phyloP scores from a whole-genome alignment of 2,329 filamentous ascomycete genomes.

The Claviceps quebecensis region DNA sequence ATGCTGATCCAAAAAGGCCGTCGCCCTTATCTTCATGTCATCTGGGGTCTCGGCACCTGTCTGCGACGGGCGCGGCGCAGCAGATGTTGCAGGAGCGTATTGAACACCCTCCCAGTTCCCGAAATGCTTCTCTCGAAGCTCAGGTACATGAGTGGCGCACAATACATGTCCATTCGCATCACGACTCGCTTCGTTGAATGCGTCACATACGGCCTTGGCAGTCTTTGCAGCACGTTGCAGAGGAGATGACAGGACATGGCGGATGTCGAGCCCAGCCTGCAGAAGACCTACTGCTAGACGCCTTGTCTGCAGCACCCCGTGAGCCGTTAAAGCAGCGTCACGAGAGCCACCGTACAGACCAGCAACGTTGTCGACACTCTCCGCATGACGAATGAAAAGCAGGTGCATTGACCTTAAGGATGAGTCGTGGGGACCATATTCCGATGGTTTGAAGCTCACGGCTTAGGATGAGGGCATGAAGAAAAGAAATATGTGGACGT shows the following conservation, averaged over 20 bases:
- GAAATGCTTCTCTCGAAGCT: constrained; percentile 62
- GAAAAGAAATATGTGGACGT: not conserved
- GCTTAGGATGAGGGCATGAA: not conserved
- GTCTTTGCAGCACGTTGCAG: constrained; percentile 61
- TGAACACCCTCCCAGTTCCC: constrained; percentile 54
- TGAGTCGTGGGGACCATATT: not conserved
- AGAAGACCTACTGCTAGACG: constrained; percentile 53
- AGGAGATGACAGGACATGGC: constrained; percentile 65
- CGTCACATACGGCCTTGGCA: constrained; percentile 48
- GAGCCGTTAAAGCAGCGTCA: constrained; percentile 68
- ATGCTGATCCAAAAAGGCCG: constrained; percentile 51
- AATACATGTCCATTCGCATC: constrained; percentile 3
- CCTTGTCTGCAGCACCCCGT: constrained; percentile 67
- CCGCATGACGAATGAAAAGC: constrained; percentile 73
- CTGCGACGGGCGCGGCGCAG: constrained; percentile 20
- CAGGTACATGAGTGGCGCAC: constrained; percentile 14
- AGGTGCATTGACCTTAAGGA: constrained; percentile 26
- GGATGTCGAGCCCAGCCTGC: constrained; percentile 22
- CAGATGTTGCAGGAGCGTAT: constrained; percentile 25
- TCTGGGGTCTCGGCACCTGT: constrained; percentile 49
- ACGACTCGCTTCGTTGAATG: constrained; percentile 26
- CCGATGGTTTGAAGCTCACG: not conserved
- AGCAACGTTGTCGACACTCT: constrained; percentile 81
- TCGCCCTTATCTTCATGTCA: constrained; percentile 49
- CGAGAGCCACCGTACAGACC: constrained; percentile 64